A percentile compares a stretch with the other conserved stretches of the same genome.
phyloP scores from a whole-genome alignment of 148 eudicot species.

The Spergularia bocconei region DNA sequence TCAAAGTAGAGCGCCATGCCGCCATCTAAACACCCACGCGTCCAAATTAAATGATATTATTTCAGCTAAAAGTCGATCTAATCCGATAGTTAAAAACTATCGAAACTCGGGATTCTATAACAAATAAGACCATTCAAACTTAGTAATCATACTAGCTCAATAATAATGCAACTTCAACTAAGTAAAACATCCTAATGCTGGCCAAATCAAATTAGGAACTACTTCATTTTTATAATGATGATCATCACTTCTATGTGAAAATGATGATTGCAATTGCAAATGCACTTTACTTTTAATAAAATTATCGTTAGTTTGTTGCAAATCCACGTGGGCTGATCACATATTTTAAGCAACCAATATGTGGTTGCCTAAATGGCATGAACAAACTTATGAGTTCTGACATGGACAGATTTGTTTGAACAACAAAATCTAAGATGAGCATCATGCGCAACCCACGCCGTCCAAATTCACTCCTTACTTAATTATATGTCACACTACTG shows the following conservation, averaged over 20 bases:
- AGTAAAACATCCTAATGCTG: not conserved
- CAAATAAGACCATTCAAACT: no score
- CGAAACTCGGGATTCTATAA: no score
- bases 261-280: slow-evolving; percentile 15
- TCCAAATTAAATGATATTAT: no score
- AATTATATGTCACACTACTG: slow-evolving; percentile 13
- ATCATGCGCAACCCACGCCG: slow-evolving; percentile 12
- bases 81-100: no score
- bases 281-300: slow-evolving; percentile 14
- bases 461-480: not conserved
- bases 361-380: no score
- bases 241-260: slow-evolving; percentile 15
- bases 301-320: slow-evolving; percentile 21
- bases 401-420: slow-evolving; percentile 8
- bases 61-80: no score
- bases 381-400: slow-evolving; percentile 5
- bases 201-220: no score
- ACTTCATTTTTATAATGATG: slow-evolving; percentile 14
- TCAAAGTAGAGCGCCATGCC: no score
- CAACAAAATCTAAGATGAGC: slow-evolving; percentile 15
- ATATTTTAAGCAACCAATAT: not conserved
- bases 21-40: no score
- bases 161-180: not conserved
- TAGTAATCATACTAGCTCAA: no score
- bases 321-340: slow-evolving; percentile 29